Conservation (phyloP, 257 asterid species). For the Haberlea rhodopensis region DNA sequence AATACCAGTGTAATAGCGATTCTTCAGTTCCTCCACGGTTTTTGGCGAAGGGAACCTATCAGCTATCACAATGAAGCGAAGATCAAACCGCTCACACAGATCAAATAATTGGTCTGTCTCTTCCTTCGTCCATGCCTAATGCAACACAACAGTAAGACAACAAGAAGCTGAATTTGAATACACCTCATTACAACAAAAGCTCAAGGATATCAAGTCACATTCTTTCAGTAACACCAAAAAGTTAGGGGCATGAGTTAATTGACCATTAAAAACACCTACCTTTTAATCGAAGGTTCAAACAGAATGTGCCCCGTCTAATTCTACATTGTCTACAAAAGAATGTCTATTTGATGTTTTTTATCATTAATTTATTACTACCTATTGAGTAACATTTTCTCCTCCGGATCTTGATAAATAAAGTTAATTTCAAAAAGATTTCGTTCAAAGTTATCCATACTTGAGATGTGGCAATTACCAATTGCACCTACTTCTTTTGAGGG, state of each 20-base stretch:
- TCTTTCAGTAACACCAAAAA: background rate
- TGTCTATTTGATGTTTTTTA: no score
- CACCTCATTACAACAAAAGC: conserved; percentile 7
- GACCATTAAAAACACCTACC: background rate
- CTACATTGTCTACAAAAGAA: no score
- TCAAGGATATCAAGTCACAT: background rate
- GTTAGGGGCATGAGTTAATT: background rate
- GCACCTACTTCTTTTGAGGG: no score
- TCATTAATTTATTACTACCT: background rate
- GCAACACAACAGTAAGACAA: conserved; percentile 22
- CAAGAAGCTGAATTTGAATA: conserved; percentile 8
- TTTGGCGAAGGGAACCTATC: conserved; percentile 83
- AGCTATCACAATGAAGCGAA: conserved; percentile 80
- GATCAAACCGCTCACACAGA: conserved; percentile 86
- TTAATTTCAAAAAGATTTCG: background rate
- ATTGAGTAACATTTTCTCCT: conserved; percentile 2
- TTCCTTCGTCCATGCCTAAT: conserved; percentile 90
- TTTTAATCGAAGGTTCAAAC: background rate
- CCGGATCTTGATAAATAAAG: background rate
- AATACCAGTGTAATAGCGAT: conserved; percentile 82
- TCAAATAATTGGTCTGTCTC: conserved; percentile 91
- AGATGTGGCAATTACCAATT: no score
- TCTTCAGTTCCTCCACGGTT: conserved; percentile 88
- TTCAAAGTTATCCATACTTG: no score
- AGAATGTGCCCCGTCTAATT: background rate